Conservation (phyloP, 768 basidiomycete species). For the Termitomyces sp. region DNA sequence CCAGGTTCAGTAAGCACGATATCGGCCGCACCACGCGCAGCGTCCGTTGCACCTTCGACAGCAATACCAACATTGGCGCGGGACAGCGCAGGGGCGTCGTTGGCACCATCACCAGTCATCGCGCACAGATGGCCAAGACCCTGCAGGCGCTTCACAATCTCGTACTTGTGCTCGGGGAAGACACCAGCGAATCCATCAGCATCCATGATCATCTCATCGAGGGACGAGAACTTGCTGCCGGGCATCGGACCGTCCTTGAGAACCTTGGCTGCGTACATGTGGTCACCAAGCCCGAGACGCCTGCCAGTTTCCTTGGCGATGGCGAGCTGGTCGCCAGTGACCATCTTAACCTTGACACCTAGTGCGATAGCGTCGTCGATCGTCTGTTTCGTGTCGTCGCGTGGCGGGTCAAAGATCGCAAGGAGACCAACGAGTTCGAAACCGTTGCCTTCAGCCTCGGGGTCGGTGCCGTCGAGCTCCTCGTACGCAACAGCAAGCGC, state of each 20-base stretch:
- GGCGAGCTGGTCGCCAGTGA: slow-evolving; percentile 99
- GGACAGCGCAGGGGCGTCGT: slow-evolving; percentile 95
- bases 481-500: slow-evolving; percentile 95
- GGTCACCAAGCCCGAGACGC: slow-evolving; percentile 95
- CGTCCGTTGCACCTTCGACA: slow-evolving; percentile 98
- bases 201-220: slow-evolving; percentile 99
- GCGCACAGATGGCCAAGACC: slow-evolving; percentile 93
- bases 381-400: slow-evolving; percentile 97
- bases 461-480: slow-evolving; percentile 80
- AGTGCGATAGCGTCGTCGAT: slow-evolving; percentile 95
- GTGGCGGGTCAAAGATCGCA: slow-evolving; percentile 96
- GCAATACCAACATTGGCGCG: slow-evolving; percentile 99
- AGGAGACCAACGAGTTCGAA: slow-evolving; percentile 97
- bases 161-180: slow-evolving; percentile 99
- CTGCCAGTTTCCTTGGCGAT: slow-evolving; percentile 99
- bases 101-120: slow-evolving; percentile 99
- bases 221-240: slow-evolving; percentile 72
- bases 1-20: slow-evolving; percentile 98
- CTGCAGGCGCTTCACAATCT: slow-evolving; percentile 98
- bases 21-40: slow-evolving; percentile 97
- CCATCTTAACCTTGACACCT: slow-evolving; percentile 99
- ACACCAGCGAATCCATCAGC: slow-evolving; percentile 99
- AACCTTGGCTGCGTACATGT: slow-evolving; percentile 99
- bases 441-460: slow-evolving; percentile 87
- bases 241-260: slow-evolving; percentile 93